Percentiles rank a stretch among this genome's conserved stretches.
Conservation (phyloP, 2,329 filamentous ascomycete genomes). For the Mariannaea sp. region DNA sequence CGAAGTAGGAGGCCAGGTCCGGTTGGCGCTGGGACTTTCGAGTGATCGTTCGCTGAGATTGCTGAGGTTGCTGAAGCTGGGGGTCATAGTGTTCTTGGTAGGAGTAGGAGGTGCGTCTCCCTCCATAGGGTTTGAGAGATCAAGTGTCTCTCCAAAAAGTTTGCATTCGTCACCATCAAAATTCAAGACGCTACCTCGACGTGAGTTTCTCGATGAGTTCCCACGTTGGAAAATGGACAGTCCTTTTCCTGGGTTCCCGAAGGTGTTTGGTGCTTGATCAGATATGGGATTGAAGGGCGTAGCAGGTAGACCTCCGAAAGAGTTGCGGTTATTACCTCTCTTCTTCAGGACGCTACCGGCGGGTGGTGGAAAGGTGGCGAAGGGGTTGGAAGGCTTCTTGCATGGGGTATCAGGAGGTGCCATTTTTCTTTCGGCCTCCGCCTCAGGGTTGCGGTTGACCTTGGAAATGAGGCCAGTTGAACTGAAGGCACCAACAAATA, state of each 20-base stretch:
- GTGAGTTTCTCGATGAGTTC: conserved; percentile 49
- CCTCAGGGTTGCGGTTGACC: conserved; percentile 82
- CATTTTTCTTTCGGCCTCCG: conserved; percentile 62
- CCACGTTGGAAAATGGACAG: conserved; percentile 70
- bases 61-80: conserved; percentile 47
- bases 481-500: conserved; percentile 83
- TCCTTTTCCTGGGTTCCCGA: conserved; percentile 62
- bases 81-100: conserved; percentile 70
- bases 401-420: conserved; percentile 94
- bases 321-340: conserved; percentile 67
- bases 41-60: conserved; percentile 46
- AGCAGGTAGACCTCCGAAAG: conserved; percentile 74
- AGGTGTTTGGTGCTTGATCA: conserved; percentile 50
- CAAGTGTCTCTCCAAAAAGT: conserved; percentile 42
- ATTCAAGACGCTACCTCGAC: conserved; percentile 75
- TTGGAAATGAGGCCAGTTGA: conserved; percentile 96
- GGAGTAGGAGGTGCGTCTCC: conserved; percentile 89
- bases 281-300: conserved; percentile 76
- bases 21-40: conserved; percentile 53
- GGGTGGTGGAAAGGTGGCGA: conserved; percentile 67
- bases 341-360: conserved; percentile 66
- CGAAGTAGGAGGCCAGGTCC: conserved; percentile 51
- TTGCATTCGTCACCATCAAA: conserved; percentile 77
- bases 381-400: conserved; percentile 77
- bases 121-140: conserved; percentile 37